Percentiles rank a stretch among this genome's conserved stretches.
Conservation (phyloP, 371 early-diverging fungal genomes). For the Apophysomyces sp. region DNA sequence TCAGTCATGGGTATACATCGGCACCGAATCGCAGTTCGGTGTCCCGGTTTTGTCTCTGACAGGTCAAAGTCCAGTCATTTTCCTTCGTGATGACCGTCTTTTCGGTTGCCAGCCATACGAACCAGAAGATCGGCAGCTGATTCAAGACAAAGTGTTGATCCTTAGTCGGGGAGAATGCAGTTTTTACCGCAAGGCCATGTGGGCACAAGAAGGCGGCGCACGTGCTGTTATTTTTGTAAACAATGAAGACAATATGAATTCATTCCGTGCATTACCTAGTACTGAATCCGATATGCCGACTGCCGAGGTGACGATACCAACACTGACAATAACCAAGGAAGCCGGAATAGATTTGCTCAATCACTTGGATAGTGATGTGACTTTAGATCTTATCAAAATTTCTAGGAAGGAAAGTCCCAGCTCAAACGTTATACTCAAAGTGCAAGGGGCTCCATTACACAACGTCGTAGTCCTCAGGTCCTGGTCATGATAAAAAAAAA, state of each 20-base stretch:
- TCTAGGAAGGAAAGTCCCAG: not conserved
- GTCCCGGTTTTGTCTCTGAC: not conserved
- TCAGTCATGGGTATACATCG: conserved; percentile 4
- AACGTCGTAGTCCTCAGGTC: conserved; percentile 4
- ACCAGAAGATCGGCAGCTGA: conserved; percentile 6
- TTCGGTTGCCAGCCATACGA: conserved; percentile 41
- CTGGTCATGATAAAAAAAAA: not conserved
- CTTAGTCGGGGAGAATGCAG: conserved; percentile 50
- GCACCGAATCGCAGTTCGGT: conserved; percentile 16
- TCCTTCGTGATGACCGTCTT: conserved; percentile 19
- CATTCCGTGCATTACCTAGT: conserved; percentile 15
- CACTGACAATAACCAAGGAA: conserved; percentile 9
- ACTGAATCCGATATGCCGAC: not conserved
- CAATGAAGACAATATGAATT: not conserved
- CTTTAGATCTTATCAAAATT: not conserved
- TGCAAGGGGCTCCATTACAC: not conserved
- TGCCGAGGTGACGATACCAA: conserved; percentile 6
- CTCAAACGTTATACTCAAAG: not conserved
- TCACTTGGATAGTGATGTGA: not conserved
- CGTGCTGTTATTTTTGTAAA: conserved; percentile 43
- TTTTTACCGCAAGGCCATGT: conserved; percentile 43
- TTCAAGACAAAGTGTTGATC: conserved; percentile 35
- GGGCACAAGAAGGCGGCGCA: conserved; percentile 53
- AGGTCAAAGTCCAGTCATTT: conserved; percentile 12
- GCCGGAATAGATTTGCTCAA: not conserved